These are phyloP conservation scores for Hebeloma cylindrosporum DNA, from an alignment of 768 basidiomycete genomes.

Conservation along the genomic window DNA sequence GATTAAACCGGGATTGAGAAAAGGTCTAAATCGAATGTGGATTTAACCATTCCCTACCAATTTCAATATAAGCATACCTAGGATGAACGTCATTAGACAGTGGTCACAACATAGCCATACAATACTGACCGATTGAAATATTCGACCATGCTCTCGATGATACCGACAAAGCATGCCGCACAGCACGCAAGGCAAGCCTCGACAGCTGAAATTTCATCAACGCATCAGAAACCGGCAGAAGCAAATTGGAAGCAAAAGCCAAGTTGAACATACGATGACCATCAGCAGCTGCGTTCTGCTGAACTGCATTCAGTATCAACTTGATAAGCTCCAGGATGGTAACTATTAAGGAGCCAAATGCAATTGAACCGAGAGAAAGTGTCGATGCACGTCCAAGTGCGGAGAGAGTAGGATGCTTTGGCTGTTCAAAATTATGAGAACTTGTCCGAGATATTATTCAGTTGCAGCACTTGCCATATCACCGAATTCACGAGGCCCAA, in stretches of 20 bases:
- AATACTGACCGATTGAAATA: constrained; percentile 71
- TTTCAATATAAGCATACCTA: constrained; percentile 83
- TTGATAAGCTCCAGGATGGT: constrained; percentile 72
- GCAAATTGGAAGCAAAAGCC: not conserved
- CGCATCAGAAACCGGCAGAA: not conserved
- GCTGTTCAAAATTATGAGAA: constrained; percentile 36
- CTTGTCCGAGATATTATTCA: not conserved
- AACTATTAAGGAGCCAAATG: constrained; percentile 83
- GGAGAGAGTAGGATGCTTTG: constrained; percentile 66
- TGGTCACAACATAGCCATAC: not conserved
- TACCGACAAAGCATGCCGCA: constrained; percentile 74
- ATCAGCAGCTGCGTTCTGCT: constrained; percentile 58
- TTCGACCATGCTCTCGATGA: constrained; percentile 65
- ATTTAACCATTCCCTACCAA: constrained; percentile 42
- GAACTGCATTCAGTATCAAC: constrained; percentile 56
- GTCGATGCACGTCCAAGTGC: constrained; percentile 77
- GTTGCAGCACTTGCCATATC: constrained; percentile 49
- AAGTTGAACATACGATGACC: constrained; percentile 58
- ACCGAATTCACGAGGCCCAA: constrained; percentile 67
- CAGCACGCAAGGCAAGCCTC: constrained; percentile 76
- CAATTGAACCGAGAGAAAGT: constrained; percentile 78
- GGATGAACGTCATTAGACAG: not conserved
- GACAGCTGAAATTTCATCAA: constrained; percentile 53
- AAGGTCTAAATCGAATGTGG: not conserved
- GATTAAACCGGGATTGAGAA: not conserved